phyloP scores from a whole-genome alignment of 345 rosid species.

The Corchorus capsularis region DNA sequence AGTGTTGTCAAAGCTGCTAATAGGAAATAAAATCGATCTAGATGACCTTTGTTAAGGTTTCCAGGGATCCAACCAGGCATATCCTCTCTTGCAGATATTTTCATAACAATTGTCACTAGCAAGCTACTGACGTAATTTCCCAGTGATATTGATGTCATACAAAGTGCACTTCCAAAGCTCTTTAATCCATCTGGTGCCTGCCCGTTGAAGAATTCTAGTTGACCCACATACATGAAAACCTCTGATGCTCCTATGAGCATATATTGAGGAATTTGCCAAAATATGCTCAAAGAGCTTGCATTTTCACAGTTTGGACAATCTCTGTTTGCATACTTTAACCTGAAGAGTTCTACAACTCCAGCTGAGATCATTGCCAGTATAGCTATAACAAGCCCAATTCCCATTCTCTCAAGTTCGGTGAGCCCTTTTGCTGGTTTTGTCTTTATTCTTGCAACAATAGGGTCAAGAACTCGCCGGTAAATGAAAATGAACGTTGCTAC shows the following conservation, averaged over 20 bases:
- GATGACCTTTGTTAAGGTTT: slow-evolving; percentile 86
- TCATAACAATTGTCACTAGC: slow-evolving; percentile 79
- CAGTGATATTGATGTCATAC: slow-evolving; percentile 93
- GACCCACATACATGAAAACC: slow-evolving; percentile 98
- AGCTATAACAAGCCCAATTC: slow-evolving; percentile 77
- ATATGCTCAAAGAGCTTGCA: slow-evolving; percentile 77
- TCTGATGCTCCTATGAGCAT: slow-evolving; percentile 92
- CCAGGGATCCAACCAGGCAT: slow-evolving; percentile 96
- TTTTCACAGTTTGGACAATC: slow-evolving; percentile 45
- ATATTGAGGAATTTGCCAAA: slow-evolving; percentile 97
- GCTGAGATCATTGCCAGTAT: slow-evolving; percentile 82
- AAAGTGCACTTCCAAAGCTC: slow-evolving; percentile 97
- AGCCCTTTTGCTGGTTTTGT: slow-evolving; percentile 60
- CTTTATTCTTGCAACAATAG: slow-evolving; percentile 49
- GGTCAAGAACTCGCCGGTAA: slow-evolving; percentile 72
- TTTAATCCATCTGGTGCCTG: slow-evolving; percentile 90
- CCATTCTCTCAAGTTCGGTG: slow-evolving; percentile 93
- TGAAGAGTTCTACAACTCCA: slow-evolving; percentile 66
- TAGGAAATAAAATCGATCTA: slow-evolving; percentile 88
- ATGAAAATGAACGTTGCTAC: slow-evolving; percentile 76
- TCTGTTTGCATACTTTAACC: slow-evolving; percentile 50
- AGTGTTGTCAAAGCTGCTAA: slow-evolving; percentile 73
- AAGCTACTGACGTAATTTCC: slow-evolving; percentile 94
- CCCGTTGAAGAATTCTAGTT: slow-evolving; percentile 87
- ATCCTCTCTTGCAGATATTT: slow-evolving; percentile 61